Base-by-base conservation (phyloP, 78 protist genomes). In the Dictyostelium purpureum region DNA sequence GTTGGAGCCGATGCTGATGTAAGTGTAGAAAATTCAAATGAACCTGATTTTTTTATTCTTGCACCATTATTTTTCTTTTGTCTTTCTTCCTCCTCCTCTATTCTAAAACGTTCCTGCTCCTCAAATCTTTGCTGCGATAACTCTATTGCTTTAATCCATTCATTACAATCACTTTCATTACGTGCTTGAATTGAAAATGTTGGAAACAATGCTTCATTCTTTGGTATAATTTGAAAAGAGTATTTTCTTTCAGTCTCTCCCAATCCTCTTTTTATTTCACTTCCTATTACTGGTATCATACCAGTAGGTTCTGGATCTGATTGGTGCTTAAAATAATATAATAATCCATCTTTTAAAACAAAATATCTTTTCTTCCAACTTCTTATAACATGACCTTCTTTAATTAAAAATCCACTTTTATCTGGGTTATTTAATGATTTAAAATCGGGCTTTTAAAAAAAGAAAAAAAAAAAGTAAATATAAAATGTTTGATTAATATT, bases 341-440 rank as follows among this genome's bases (percentile, higher is more conserved):
- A 6, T 37, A 85, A 28, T 51, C 92, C 92, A 45, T 85, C 82
- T 47, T 85, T 85, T 47, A 85, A 73, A 40, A 85, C 42, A 57
- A 88, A 88, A 45, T 79, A 88, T 70, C 94, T 37, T 54, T 78
- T 77, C 33, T 77, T 88, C 94, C 94, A 88, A 69, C 67, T 70
- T 54, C 87, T 77, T 54, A 88, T 78, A 2, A 88, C 94, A 78
- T 78, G 87, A 21, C 94, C 94, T 24, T 88, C 94, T 45, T 88
- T 88, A 31, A 77, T 42, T 43, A 88, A 54, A 56, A 49, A 88
- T 18, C 94, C 94, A 40, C 47, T 31, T 70, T 88, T 88, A 52
- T 88, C 94, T 43, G 94, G 94, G 28, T 88, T 77, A 24, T 51
- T 21, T 10, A 85, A 73, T 85, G 92, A 73, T 56, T 71, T 85